These are phyloP conservation scores for Phytophthora brassicae DNA, from an alignment of 352 stramenopile species.

Conservation along the genomic window DNA sequence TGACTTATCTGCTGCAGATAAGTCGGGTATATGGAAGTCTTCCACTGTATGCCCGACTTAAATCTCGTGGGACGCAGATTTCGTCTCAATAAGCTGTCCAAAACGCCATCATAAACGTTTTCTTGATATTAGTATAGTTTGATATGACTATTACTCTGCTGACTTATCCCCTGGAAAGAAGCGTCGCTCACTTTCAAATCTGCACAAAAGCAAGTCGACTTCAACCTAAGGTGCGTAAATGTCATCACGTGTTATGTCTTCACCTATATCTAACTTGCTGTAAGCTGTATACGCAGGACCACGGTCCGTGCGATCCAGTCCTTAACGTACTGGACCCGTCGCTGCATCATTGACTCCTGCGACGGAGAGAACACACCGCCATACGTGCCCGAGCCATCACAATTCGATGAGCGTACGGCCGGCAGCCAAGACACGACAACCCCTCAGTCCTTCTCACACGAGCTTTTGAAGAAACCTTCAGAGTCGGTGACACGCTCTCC, in stretches of 20 bases:
- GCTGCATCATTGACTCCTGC: neutral
- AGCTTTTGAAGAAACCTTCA: neutral
- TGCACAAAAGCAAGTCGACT: neutral
- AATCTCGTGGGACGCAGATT: neutral
- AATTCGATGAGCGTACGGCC: neutral
- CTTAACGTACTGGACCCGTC: neutral
- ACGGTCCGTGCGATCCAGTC: neutral
- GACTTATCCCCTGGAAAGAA: neutral
- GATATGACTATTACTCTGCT: conserved; percentile 1
- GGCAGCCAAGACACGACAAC: neutral
- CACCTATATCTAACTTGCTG: neutral
- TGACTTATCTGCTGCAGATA: conserved; percentile 10
- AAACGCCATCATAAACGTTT: conserved; percentile 5
- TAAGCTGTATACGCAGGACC: neutral
- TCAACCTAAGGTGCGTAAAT: neutral
- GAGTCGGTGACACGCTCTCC: neutral
- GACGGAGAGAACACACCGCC: conserved; percentile 3
- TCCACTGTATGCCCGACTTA: neutral
- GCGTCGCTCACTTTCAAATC: conserved; percentile 3
- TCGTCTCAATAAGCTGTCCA: neutral
- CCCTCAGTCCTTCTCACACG: neutral
- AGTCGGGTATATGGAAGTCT: no score
- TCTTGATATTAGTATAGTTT: conserved; percentile 8
- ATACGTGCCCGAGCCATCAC: neutral
- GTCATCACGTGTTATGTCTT: neutral